These are phyloP conservation scores for Salix dunnii DNA, from an alignment of 345 rosid genomes.

Conservation along the genomic window DNA sequence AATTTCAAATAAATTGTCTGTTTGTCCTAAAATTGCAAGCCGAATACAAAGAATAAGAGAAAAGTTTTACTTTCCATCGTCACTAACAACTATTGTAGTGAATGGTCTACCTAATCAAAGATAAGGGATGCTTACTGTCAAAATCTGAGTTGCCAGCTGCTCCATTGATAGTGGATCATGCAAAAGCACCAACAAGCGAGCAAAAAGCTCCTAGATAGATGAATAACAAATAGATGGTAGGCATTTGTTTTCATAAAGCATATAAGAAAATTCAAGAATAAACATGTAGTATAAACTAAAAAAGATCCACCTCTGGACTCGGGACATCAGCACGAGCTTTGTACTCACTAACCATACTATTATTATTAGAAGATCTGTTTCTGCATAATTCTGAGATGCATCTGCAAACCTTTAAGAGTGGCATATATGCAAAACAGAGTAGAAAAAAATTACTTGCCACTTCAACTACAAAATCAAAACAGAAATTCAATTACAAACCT, in stretches of 20 bases:
- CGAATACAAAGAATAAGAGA: background rate
- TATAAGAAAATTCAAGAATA: conserved; percentile 8
- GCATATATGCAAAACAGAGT: conserved; percentile 17
- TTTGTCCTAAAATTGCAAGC: background rate
- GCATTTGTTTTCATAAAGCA: conserved; percentile 11
- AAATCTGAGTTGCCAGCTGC: conserved; percentile 82
- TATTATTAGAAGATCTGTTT: conserved; percentile 52
- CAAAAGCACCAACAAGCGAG: conserved; percentile 89
- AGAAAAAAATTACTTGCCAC: conserved; percentile 1
- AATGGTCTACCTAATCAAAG: background rate
- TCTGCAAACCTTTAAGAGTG: conserved; percentile 76
- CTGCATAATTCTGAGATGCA: conserved; percentile 87
- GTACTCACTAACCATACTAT: conserved; percentile 67
- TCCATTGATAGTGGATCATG: conserved; percentile 90
- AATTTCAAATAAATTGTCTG: background rate
- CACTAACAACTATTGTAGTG: background rate
- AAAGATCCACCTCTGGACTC: conserved; percentile 62
- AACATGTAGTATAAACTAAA: conserved; percentile 15
- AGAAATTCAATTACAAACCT: background rate
- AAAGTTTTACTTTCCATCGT: background rate
- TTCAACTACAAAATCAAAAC: background rate
- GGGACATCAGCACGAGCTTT: conserved; percentile 84
- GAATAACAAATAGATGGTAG: conserved; percentile 11
- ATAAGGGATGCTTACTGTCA: conserved; percentile 55
- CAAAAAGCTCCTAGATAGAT: conserved; percentile 76